Percentiles rank a stretch among this genome's conserved stretches.
Evolutionary conservation across 805 yeast species (phyloP).

Genomic region (Candida corydali): DNA sequence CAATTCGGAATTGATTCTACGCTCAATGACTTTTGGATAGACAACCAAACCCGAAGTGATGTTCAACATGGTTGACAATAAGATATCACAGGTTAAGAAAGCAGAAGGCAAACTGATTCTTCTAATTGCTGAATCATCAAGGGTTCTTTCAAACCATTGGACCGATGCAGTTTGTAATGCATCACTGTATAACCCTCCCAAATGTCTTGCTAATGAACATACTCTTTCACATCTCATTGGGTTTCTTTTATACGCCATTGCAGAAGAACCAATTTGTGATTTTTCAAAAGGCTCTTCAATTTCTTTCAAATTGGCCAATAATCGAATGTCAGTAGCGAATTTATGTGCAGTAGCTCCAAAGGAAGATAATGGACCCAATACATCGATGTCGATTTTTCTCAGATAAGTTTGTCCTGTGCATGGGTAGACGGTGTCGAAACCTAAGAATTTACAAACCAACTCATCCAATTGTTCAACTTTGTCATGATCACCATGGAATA

Average conservation of each 20-base stretch:
- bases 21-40: slow-evolving; percentile 96
- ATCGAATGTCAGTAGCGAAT: slow-evolving; percentile 94
- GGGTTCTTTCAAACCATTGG: slow-evolving; percentile 99
- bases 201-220: slow-evolving; percentile 95
- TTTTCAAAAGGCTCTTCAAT: slow-evolving; percentile 98
- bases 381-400: slow-evolving; percentile 95
- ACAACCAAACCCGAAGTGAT: slow-evolving; percentile 95
- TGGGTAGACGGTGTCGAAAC: slow-evolving; percentile 93
- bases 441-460: slow-evolving; percentile 87
- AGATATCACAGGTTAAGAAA: slow-evolving; percentile 91
- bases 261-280: slow-evolving; percentile 96
- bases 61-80: slow-evolving; percentile 83
- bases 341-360: slow-evolving; percentile 96
- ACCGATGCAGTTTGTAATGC: slow-evolving; percentile 96
- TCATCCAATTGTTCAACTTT: slow-evolving; percentile 91
- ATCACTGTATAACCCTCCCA: slow-evolving; percentile 87
- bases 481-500: slow-evolving; percentile 96
- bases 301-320: slow-evolving; percentile 94
- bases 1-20: slow-evolving; percentile 89
- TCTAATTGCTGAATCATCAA: slow-evolving; percentile 97
- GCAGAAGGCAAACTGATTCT: slow-evolving; percentile 96
- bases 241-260: slow-evolving; percentile 99
- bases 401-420: slow-evolving; percentile 99
- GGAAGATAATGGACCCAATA: slow-evolving; percentile 85
- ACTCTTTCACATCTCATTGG: slow-evolving; percentile 99